phyloP scores from a whole-genome alignment of 805 yeast genomes.

The Zygotorulaspora sp. region DNA sequence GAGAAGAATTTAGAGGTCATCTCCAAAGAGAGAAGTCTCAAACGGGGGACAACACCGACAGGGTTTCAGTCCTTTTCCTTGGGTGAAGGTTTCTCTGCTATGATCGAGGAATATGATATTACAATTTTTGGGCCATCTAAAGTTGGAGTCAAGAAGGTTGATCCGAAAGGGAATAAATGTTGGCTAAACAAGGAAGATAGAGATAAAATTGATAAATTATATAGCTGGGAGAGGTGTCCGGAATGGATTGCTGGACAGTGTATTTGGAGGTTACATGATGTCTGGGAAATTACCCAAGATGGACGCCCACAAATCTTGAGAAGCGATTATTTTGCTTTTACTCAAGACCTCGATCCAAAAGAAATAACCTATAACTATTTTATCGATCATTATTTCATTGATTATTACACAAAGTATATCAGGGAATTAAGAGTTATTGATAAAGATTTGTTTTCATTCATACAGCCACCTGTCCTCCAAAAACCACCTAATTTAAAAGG shows the following conservation, averaged over 20 bases:
- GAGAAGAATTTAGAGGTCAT: conserved; percentile 47
- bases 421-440: conserved; percentile 45
- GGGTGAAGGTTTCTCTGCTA: conserved; percentile 72
- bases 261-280: conserved; percentile 73
- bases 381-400: conserved; percentile 59
- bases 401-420: conserved; percentile 53
- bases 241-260: conserved; percentile 73
- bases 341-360: conserved; percentile 36
- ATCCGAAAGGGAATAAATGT: conserved; percentile 61
- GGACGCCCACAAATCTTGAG: conserved; percentile 33
- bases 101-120: conserved; percentile 66
- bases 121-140: conserved; percentile 74
- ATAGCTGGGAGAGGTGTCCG: conserved; percentile 63
- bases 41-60: conserved; percentile 80
- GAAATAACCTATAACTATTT: conserved; percentile 50
- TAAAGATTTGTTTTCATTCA: conserved; percentile 48
- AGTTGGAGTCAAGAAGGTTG: conserved; percentile 50
- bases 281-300: conserved; percentile 56
- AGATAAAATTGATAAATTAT: conserved; percentile 46
- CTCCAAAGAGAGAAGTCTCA: conserved; percentile 61
- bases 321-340: conserved; percentile 48
- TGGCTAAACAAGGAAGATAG: conserved; percentile 59
- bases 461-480: conserved; percentile 81
- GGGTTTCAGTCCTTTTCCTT: conserved; percentile 65
- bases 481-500: conserved; percentile 64